These are phyloP conservation scores for Xylaria sp. DNA, from an alignment of 2,329 filamentous ascomycete genomes.

Conservation along the genomic window DNA sequence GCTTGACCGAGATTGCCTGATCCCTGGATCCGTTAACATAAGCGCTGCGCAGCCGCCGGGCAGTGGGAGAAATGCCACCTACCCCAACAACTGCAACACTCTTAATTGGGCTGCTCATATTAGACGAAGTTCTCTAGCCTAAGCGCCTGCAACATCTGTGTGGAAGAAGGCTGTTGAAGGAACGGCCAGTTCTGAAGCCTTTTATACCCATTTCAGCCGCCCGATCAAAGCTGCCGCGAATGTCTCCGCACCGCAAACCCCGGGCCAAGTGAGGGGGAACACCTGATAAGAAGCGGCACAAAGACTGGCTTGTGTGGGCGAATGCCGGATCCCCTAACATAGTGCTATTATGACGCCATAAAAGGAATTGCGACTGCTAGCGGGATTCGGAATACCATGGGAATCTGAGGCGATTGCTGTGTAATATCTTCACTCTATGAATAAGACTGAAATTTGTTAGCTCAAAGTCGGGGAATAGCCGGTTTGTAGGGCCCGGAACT, in stretches of 20 bases:
- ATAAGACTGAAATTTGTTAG: too few relatives aligned
- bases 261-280: neutral
- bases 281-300: neutral
- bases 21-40: conserved; percentile 31
- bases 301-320: neutral
- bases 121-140: neutral
- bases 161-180: neutral
- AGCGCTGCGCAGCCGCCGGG: neutral
- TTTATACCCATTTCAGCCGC: conserved; percentile 10
- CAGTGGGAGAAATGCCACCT: conserved; percentile 19
- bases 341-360: conserved; percentile 21
- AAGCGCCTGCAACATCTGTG: neutral
- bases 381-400: neutral
- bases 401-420: too few relatives aligned
- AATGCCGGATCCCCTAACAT: conserved; percentile 17
- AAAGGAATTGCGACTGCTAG: neutral
- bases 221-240: neutral
- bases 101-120: conserved; percentile 33
- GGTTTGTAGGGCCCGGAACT: neutral
- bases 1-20: conserved; percentile 42
- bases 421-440: too few relatives aligned
- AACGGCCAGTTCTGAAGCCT: neutral
- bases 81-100: conserved; percentile 36
- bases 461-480: too few relatives aligned
- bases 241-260: conserved; percentile 1